These are phyloP conservation scores for Starmerella floricola DNA, from an alignment of 805 yeast genomes.

Conservation along the genomic window DNA sequence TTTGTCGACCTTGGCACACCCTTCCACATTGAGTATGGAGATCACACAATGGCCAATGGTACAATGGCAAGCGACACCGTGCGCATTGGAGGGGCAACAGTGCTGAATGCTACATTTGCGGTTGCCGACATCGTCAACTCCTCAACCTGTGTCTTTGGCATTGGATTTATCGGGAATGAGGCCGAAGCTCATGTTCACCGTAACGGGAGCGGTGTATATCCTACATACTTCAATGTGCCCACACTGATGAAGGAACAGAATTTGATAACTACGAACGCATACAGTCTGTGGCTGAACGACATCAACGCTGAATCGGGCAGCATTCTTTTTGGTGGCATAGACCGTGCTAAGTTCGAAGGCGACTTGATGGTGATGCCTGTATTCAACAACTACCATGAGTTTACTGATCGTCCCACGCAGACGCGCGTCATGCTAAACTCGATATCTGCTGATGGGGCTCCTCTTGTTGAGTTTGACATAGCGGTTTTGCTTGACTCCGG, in stretches of 20 bases:
- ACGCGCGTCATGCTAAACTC: constrained; percentile 19
- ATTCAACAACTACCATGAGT: constrained; percentile 18
- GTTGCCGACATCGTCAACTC: constrained; percentile 57
- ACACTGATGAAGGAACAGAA: constrained; percentile 41
- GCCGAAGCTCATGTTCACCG: constrained; percentile 20
- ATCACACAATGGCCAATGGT: constrained; percentile 41
- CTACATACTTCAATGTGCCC: constrained; percentile 52
- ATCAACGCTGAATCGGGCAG: constrained; percentile 28
- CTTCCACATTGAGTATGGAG: constrained; percentile 30
- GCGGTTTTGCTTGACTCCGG: constrained; percentile 48
- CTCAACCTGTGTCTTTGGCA: constrained; percentile 39
- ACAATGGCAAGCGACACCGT: constrained; percentile 41
- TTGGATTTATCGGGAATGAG: constrained; percentile 30
- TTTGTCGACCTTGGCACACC: constrained; percentile 13
- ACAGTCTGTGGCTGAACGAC: constrained; percentile 37
- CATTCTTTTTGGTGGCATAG: constrained; percentile 37
- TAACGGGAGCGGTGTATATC: constrained; percentile 14
- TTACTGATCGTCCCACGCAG: constrained; percentile 18
- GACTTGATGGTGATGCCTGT: constrained; percentile 29
- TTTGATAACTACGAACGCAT: constrained; percentile 33
- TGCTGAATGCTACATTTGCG: constrained; percentile 53
- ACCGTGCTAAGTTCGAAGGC: constrained; percentile 34
- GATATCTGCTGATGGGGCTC: neutral
- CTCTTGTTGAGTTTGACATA: constrained; percentile 24
- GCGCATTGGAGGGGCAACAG: constrained; percentile 36